Evolutionary conservation across 805 yeast species (phyloP), one percentile per base, ranked within the genome.

Genomic region (Teunomyces barrocoloradensis): DNA sequence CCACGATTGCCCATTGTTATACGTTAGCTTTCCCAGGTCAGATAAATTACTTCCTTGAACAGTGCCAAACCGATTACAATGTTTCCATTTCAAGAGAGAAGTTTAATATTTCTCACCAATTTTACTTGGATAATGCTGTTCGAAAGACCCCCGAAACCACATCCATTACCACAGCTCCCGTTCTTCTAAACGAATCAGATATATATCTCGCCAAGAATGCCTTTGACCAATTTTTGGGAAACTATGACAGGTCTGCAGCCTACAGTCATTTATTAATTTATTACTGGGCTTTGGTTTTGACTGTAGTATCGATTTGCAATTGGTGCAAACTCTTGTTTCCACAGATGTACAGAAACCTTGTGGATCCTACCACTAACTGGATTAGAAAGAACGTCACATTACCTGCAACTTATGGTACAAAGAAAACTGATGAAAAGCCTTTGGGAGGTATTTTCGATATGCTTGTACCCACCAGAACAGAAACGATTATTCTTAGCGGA

Each of bases 161-260:
- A 9, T n/a, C 13, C 15, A 32, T 30, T 10, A 23, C 15, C 40
- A 34, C 33, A 5, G 20, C 25, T 34, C 74, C 73, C 0, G 58
- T 68, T 11, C 58, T 54, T 43, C 53, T 71, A 20, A 51, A 65
- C 28, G 61, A 59, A 7, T 40, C 57, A 2, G 41, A 43, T 7
- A 57, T 62, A 9, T 5, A 37, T 3, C 25, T 55, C 2, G 64
- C 57, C 49, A 55, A 57, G 30, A 56, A 51, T 10, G 54, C 72
- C 2, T 71, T 67, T 49, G 69, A 64, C 39, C 71, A 65, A 42
- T 72, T 66, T 48, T 56, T 71, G 38, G 75, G 75, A 7, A 72
- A 71, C 56, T 70, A 68, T 47, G 71, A 69, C 45, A 64, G 64
- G 18, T 76, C 83, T 2, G 68, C 78, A 25, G 48, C 44, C 12